Conservation (phyloP, 208 protist species). For the Lotmaria passim region DNA sequence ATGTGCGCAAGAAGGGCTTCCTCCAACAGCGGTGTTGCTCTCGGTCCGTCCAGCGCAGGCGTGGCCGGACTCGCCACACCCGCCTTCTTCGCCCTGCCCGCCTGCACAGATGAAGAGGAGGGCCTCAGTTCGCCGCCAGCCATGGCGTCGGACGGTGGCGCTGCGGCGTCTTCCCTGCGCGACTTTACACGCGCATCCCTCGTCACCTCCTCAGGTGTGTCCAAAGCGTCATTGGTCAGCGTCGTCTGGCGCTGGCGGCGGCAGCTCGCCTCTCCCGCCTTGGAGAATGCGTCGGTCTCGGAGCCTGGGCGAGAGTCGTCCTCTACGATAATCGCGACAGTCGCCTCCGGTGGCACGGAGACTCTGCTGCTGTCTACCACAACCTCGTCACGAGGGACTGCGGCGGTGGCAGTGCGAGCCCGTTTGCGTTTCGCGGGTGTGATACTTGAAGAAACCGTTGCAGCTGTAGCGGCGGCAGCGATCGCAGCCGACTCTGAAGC, state of each 20-base stretch:
- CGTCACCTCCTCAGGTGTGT: neutral
- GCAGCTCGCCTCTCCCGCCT: too few species aligned
- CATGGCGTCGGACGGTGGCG: neutral
- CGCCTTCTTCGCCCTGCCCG: neutral
- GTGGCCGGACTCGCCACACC: neutral
- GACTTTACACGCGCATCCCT: neutral
- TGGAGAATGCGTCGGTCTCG: too few species aligned
- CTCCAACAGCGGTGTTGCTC: slow-evolving; percentile 10
- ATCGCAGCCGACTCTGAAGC: too few species aligned
- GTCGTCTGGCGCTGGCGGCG: slow-evolving; percentile 28
- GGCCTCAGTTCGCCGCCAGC: slow-evolving; percentile 4
- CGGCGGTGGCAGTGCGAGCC: neutral
- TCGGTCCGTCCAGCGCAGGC: neutral
- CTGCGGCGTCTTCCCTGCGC: neutral
- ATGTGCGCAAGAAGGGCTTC: slow-evolving; percentile 14
- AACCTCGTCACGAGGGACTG: too few species aligned
- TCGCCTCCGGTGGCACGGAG: too few species aligned
- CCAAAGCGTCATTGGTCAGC: slow-evolving; percentile 5
- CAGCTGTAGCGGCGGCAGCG: too few species aligned
- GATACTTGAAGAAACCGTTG: too few species aligned
- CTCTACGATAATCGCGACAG: too few species aligned
- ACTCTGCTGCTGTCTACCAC: too few species aligned
- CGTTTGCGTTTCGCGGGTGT: too few species aligned
- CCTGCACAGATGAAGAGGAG: neutral
- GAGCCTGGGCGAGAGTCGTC: too few species aligned